phyloP scores from a whole-genome alignment of 2,329 filamentous ascomycete genomes.

The Madurella fahalii region DNA sequence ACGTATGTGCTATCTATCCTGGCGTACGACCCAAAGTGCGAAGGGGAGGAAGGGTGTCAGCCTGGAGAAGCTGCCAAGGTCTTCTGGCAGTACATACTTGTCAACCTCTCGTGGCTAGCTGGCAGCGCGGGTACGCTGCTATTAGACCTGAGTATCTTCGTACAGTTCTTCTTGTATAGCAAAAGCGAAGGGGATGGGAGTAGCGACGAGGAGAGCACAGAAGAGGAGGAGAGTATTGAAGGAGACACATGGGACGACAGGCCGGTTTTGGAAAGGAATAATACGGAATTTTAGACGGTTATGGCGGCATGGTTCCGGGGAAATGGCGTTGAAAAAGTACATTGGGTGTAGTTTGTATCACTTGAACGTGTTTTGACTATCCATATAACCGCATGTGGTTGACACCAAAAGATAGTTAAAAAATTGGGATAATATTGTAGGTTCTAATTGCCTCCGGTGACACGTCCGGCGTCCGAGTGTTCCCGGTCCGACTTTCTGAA shows the following conservation, averaged over 20 bases:
- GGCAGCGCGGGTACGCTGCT: constrained; percentile 85
- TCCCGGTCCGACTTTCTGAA: no score
- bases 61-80: constrained; percentile 61
- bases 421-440: no score
- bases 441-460: no score
- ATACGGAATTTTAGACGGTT: constrained; percentile 23
- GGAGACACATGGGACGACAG: constrained; percentile 38
- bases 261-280: constrained; percentile 35
- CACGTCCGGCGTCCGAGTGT: no score
- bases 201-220: constrained; percentile 10
- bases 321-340: neutral
- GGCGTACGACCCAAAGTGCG: constrained; percentile 76
- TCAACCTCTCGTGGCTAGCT: constrained; percentile 86
- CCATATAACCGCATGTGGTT: no score
- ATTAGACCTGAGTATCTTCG: constrained; percentile 81
- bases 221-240: constrained; percentile 29
- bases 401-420: neutral
- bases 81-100: constrained; percentile 78
- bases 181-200: constrained; percentile 38
- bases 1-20: constrained; percentile 92
- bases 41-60: constrained; percentile 47
- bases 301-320: neutral
- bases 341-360: neutral
- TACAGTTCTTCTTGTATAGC: constrained; percentile 85
- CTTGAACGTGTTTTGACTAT: neutral